phyloP scores from a whole-genome alignment of 495 filamentous ascomycete genomes.

The Tricharina praecox region DNA sequence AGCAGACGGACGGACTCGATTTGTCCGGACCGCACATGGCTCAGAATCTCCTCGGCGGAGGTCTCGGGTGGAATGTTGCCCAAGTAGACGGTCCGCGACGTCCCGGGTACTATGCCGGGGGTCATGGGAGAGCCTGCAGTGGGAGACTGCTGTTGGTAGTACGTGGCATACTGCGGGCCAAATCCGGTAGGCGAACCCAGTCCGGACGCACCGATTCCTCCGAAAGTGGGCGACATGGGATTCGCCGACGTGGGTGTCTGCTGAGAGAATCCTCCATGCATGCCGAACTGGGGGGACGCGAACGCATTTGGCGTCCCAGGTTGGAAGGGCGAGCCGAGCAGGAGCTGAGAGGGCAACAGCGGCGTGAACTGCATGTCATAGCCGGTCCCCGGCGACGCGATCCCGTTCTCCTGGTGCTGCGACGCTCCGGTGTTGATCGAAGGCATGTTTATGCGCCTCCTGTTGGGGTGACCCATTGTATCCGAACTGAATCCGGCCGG shows the following conservation, averaged over 20 bases:
- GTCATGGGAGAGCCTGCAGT: slow-evolving; percentile 53
- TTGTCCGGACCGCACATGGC: slow-evolving; percentile 91
- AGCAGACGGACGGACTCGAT: slow-evolving; percentile 94
- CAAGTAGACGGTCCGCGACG: slow-evolving; percentile 88
- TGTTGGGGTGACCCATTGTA: slow-evolving; percentile 51
- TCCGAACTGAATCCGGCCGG: slow-evolving; percentile 23
- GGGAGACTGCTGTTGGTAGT: slow-evolving; percentile 27
- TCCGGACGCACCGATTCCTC: slow-evolving; percentile 37
- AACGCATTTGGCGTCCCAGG: slow-evolving; percentile 83
- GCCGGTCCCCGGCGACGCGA: slow-evolving; percentile 71
- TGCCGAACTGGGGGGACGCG: slow-evolving; percentile 77
- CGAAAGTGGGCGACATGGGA: slow-evolving; percentile 72
- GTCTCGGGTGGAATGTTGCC: slow-evolving; percentile 97
- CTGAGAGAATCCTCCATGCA: slow-evolving; percentile 58
- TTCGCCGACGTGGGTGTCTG: slow-evolving; percentile 58
- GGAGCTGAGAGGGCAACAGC: slow-evolving; percentile 78
- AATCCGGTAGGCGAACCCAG: slow-evolving; percentile 26
- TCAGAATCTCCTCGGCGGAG: slow-evolving; percentile 91
- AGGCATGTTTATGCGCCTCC: slow-evolving; percentile 66
- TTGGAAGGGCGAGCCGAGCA: slow-evolving; percentile 92
- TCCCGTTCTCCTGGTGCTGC: slow-evolving; percentile 44
- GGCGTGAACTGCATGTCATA: slow-evolving; percentile 97
- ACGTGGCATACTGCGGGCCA: slow-evolving; percentile 24
- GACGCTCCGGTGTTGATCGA: slow-evolving; percentile 66
- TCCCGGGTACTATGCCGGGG: slow-evolving; percentile 69